Conservation (phyloP, 2,329 filamentous ascomycete genomes). For the Elsinoe arachidis region DNA sequence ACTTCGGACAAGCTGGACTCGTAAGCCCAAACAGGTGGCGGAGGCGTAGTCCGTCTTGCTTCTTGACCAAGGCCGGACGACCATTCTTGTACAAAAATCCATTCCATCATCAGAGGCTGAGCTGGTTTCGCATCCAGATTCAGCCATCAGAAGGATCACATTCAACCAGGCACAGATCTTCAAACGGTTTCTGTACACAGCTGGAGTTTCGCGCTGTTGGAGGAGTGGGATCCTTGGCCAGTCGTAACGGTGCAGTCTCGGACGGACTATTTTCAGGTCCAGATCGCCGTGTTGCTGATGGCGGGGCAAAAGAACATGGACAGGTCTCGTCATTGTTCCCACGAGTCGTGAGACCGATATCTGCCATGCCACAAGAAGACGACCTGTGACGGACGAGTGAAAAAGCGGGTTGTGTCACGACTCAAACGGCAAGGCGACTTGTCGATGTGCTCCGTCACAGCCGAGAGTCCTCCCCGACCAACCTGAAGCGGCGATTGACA, state of each 20-base stretch:
- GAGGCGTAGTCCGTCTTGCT: not conserved
- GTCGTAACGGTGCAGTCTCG: not conserved
- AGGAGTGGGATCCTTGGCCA: not conserved
- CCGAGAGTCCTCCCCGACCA: not conserved
- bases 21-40: constrained; percentile 1
- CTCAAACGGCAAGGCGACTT: not conserved
- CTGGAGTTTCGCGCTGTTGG: not conserved
- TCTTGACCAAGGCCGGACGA: not conserved
- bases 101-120: not conserved
- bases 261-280: constrained; percentile 1
- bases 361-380: not conserved
- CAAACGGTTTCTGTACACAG: not conserved
- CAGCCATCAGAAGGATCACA: not conserved
- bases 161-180: not conserved
- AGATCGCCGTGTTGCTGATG: not conserved
- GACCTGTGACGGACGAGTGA: not conserved
- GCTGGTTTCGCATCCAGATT: not conserved
- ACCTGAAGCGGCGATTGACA: not conserved
- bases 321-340: not conserved
- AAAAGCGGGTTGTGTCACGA: not conserved
- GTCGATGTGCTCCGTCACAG: constrained; percentile 3
- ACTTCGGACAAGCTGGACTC: not conserved
- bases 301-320: not conserved
- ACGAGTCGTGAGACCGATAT: not conserved
- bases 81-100: not conserved